Conservation (phyloP, 192 early-diverging fungal genomes). For the Entomortierella parvispora region DNA sequence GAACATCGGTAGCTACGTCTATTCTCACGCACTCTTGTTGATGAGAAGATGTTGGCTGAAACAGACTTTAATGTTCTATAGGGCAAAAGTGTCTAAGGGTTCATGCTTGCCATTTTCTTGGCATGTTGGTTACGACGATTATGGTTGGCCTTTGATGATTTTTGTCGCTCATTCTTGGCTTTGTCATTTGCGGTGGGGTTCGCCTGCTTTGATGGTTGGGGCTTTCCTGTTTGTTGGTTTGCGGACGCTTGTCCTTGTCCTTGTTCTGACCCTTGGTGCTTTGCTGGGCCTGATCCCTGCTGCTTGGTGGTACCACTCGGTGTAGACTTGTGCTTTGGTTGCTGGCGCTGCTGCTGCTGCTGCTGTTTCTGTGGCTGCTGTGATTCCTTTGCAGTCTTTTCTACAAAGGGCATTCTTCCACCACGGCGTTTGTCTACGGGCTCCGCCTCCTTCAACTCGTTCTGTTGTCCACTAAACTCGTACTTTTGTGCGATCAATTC, state of each 20-base stretch:
- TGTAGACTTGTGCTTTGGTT: background rate
- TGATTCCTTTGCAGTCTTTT: conserved; percentile 21
- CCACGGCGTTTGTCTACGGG: conserved; percentile 39
- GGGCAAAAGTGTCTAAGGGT: conserved; percentile 42
- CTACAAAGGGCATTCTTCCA: conserved; percentile 33
- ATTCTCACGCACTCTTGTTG: no score
- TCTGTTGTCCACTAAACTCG: conserved; percentile 40
- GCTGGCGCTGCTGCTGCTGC: conserved; percentile 1
- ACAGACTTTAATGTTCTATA: no score
- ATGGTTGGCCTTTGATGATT: conserved; percentile 76
- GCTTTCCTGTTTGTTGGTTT: conserved; percentile 8
- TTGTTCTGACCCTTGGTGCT: conserved; percentile 15
- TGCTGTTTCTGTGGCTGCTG: background rate
- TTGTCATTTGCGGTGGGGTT: conserved; percentile 40
- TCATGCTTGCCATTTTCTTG: conserved; percentile 69
- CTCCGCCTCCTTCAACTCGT: conserved; percentile 7
- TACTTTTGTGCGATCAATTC: conserved; percentile 42
- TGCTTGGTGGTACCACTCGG: background rate
- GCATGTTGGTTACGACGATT: conserved; percentile 77
- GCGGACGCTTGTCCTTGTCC: conserved; percentile 5
- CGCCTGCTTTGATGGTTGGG: conserved; percentile 12
- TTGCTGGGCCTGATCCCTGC: conserved; percentile 15
- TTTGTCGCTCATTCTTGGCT: conserved; percentile 68
- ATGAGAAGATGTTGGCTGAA: no score
- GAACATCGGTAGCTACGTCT: no score